Conservation (phyloP, 2,329 filamentous ascomycete genomes). For the Fusarium multiceps region DNA sequence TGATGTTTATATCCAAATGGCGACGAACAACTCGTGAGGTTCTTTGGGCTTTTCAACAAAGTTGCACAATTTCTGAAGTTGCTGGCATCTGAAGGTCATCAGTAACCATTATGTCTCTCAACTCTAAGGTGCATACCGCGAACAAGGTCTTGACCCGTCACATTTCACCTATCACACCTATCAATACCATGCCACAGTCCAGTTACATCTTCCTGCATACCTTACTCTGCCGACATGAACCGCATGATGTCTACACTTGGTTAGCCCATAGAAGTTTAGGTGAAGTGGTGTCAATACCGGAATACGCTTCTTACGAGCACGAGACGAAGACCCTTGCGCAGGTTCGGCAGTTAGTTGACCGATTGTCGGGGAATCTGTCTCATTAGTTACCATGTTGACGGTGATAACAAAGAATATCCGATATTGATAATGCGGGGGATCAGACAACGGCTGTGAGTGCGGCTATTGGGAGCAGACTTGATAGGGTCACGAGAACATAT, state of each 20-base stretch:
- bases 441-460: not conserved
- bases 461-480: not conserved
- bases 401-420: slow-evolving; percentile 1
- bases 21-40: slow-evolving; percentile 6
- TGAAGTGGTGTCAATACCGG: not conserved
- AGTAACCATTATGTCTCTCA: not conserved
- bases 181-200: accelerated
- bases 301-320: slow-evolving; percentile 16
- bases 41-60: slow-evolving; percentile 14
- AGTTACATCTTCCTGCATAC: not conserved
- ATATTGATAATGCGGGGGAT: not conserved
- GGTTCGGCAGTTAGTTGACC: not conserved
- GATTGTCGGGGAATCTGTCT: not conserved
- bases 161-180: not conserved
- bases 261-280: not conserved
- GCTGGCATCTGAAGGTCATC: not conserved
- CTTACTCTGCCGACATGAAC: slow-evolving; percentile 21
- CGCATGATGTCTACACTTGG: slow-evolving; percentile 8
- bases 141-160: slow-evolving; percentile 15
- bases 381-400: not conserved
- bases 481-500: slow-evolving; percentile 2
- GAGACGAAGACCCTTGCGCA: not conserved
- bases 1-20: accelerated
- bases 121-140: not conserved
- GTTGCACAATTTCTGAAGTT: slow-evolving; percentile 10